Percentiles rank a stretch among this genome's conserved stretches.
Evolutionary conservation across 1,284 basidiomycete genomes (phyloP).

Genomic region (Ustilago sp.): DNA sequence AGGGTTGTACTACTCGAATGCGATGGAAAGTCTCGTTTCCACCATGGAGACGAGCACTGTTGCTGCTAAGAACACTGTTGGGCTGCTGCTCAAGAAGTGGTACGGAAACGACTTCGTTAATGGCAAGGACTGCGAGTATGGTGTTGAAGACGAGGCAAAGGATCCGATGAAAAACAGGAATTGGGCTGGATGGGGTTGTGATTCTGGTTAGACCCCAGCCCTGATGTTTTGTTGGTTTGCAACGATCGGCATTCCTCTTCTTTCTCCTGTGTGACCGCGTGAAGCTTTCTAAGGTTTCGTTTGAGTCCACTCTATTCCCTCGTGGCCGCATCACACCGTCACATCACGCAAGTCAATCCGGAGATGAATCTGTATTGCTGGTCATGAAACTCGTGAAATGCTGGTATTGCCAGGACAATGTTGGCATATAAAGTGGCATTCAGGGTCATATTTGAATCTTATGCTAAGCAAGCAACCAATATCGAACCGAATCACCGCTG

Average conservation of each 20-base stretch:
- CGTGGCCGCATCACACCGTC: not conserved
- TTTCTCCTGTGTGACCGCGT: not conserved
- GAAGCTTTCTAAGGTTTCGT: too few relatives aligned
- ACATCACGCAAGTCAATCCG: not conserved
- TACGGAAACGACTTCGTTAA: slow-evolving; percentile 61
- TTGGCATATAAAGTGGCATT: not conserved
- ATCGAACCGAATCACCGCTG: slow-evolving; percentile 10
- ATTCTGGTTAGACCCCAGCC: slow-evolving; percentile 36
- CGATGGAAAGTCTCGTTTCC: slow-evolving; percentile 75
- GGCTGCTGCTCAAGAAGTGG: slow-evolving; percentile 55
- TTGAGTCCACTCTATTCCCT: not conserved
- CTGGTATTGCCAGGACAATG: not conserved
- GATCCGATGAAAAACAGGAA: slow-evolving; percentile 38
- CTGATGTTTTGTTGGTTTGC: not conserved
- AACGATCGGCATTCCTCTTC: not conserved
- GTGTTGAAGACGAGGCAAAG: slow-evolving; percentile 9
- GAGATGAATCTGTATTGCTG: not conserved
- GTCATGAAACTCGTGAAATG: not conserved
- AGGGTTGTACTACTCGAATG: slow-evolving; percentile 87
- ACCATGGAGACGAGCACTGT: slow-evolving; percentile 94
- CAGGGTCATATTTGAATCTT: not conserved
- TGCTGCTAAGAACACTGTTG: slow-evolving; percentile 79
- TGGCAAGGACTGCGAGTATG: slow-evolving; percentile 44
- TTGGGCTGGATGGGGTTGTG: slow-evolving; percentile 67
- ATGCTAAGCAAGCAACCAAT: not conserved